phyloP scores from a whole-genome alignment of 1,284 basidiomycete genomes.

The Xanthoconium separans region DNA sequence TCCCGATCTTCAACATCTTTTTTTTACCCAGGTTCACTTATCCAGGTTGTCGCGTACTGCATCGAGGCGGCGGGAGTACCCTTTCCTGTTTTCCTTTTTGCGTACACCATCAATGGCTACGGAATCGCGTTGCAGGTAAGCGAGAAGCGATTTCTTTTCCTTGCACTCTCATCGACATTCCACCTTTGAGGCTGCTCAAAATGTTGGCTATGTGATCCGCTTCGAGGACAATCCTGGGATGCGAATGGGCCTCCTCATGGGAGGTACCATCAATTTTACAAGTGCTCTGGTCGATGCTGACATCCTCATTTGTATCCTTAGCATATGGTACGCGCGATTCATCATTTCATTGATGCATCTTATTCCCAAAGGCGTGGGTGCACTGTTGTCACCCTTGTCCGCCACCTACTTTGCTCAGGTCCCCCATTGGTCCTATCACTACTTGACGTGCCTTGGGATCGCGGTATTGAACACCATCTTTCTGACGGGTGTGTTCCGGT shows the following conservation, averaged over 20 bases:
- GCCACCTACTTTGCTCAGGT: slow-evolving; percentile 57
- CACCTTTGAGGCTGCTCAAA: slow-evolving; percentile 19
- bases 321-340: slow-evolving; percentile 4
- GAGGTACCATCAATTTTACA: slow-evolving; percentile 1
- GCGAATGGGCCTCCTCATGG: slow-evolving; percentile 22
- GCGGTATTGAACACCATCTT: slow-evolving; percentile 44
- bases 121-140: slow-evolving; percentile 43
- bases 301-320: slow-evolving; percentile 1
- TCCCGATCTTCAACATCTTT: neutral
- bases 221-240: slow-evolving; percentile 18
- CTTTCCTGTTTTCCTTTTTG: slow-evolving; percentile 58
- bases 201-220: slow-evolving; percentile 21
- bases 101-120: slow-evolving; percentile 57
- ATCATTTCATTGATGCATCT: neutral
- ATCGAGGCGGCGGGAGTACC: slow-evolving; percentile 56
- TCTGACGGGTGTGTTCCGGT: slow-evolving; percentile 48
- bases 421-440: slow-evolving; percentile 60
- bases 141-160: neutral
- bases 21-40: slow-evolving; percentile 25
- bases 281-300: neutral
- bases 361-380: slow-evolving; percentile 47
- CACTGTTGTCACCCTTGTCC: slow-evolving; percentile 53
- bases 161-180: neutral
- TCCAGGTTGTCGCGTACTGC: slow-evolving; percentile 43
- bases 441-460: slow-evolving; percentile 55